Evolutionary conservation across 2,329 filamentous ascomycete species (phyloP).

Genomic region (Diaporthe ampelina): DNA sequence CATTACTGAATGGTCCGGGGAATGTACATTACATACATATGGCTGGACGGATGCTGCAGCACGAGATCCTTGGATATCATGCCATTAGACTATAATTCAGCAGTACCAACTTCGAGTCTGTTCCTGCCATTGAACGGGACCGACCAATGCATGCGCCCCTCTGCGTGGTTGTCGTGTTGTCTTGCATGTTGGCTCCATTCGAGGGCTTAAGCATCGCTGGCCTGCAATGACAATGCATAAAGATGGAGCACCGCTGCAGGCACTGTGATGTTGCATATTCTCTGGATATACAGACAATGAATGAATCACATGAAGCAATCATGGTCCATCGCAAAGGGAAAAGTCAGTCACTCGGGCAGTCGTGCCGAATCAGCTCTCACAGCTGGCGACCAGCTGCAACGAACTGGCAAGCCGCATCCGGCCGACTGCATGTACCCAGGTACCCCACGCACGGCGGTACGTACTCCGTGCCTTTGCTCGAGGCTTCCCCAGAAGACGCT

Average conservation of each 20-base stretch:
- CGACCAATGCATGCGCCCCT: background rate
- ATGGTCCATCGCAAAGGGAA: background rate
- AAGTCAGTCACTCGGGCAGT: background rate
- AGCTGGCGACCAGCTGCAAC: slow-evolving; percentile 22
- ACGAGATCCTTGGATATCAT: slow-evolving; percentile 10
- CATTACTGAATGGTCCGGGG: background rate
- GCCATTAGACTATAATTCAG: slow-evolving; percentile 17
- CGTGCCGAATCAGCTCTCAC: background rate
- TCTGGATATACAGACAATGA: background rate
- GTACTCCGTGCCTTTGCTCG: background rate
- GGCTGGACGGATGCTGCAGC: background rate
- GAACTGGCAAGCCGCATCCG: background rate
- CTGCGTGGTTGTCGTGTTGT: too few relatives aligned
- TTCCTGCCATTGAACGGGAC: background rate
- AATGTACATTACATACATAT: slow-evolving; percentile 35
- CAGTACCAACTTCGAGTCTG: background rate
- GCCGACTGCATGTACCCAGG: background rate
- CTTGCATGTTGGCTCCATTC: too few relatives aligned
- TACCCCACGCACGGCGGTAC: background rate
- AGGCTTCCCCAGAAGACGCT: slow-evolving; percentile 28
- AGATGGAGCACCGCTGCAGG: background rate
- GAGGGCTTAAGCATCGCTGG: background rate
- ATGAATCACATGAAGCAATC: background rate
- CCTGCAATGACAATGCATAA: background rate
- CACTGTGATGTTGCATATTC: background rate